A percentile compares a stretch with the other conserved stretches of the same genome.
Conservation (phyloP, 441 rosid species). For the Populus trichocarpa region DNA sequence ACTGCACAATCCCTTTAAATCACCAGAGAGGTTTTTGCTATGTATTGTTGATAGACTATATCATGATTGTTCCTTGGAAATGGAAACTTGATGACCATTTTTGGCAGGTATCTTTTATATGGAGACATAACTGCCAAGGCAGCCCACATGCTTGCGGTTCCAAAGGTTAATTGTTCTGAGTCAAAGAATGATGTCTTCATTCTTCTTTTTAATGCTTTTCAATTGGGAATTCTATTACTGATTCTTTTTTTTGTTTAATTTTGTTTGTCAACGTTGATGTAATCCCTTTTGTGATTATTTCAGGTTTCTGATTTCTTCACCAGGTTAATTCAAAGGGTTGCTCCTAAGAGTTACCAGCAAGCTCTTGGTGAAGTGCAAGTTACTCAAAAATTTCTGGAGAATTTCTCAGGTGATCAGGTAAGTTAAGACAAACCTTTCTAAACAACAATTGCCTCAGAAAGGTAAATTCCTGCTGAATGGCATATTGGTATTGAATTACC, state of each 20-base stretch:
- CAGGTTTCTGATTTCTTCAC: conserved; percentile 87
- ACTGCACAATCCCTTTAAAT: conserved; percentile 91
- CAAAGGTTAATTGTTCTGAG: conserved; percentile 49
- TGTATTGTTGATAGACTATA: background rate
- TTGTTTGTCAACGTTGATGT: background rate
- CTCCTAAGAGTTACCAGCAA: conserved; percentile 96
- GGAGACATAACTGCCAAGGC: conserved; percentile 88
- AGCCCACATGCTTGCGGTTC: conserved; percentile 81
- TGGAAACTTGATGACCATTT: background rate
- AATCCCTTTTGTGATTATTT: conserved; percentile 17
- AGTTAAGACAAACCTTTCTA: conserved; percentile 5
- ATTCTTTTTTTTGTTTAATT: background rate
- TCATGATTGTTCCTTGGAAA: background rate
- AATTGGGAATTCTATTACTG: background rate
- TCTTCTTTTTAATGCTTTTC: background rate
- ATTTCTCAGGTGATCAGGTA: conserved; percentile 98
- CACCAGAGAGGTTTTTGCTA: conserved; percentile 76
- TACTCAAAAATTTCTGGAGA: conserved; percentile 82
- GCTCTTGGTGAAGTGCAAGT: conserved; percentile 87
- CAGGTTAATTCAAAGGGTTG: conserved; percentile 86
- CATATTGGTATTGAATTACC: background rate
- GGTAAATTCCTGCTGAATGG: background rate
- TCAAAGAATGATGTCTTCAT: background rate
- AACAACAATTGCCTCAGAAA: background rate
- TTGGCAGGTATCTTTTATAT: conserved; percentile 77